Base-by-base conservation (phyloP, 148 eudicot species). In the Cornus suecica region DNA sequence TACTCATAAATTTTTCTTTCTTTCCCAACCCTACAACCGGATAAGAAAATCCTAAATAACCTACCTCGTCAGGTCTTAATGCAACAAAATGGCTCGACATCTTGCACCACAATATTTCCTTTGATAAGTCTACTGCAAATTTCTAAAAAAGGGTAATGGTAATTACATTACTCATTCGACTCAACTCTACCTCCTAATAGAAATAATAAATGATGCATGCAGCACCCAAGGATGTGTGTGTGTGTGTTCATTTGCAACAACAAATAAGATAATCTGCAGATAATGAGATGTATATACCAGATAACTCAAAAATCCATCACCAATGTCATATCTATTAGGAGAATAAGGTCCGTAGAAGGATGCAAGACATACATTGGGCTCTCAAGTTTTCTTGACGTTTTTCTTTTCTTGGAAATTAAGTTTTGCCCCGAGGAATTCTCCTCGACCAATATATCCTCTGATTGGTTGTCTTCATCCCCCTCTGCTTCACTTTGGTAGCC, bases 391-490 rank as follows among this genome's bases (percentile, higher is more conserved):
- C 76, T 77, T n/a, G 85, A 71, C 31, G 90, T 87, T 86, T 93
- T 93, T 84, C 94, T 83, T 82, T 93, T 89, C 82, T 83, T 93
- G 64, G 86, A 77, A 60, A 56, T 66, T 23, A 72, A 73, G 71
- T 82, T 78, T 74, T 77, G 37, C 37, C 72, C 79, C 25, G 80
- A 63, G 28, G 75, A 67, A 63, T 52, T 78, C 32, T 81, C 83
- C 56, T 71, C 80, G 26, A 65, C 80, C 65, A 74, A 73, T 66
- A 14, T 25, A 62, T 72, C 81, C 37, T 48, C 56, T 71, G 77
- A 66, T 69, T 66, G 60, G 74, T 77, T 76, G 64, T 81, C 87
- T 76, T 84, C 82, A 67, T 79, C 83, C 67, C 83, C 83, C 51
- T 83, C 86, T 64, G 67, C 10, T 81, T 85, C 89, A 85, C 84